Evolutionary conservation across 2,329 filamentous ascomycete species (phyloP).

Genomic region (Talaromyces sp.): DNA sequence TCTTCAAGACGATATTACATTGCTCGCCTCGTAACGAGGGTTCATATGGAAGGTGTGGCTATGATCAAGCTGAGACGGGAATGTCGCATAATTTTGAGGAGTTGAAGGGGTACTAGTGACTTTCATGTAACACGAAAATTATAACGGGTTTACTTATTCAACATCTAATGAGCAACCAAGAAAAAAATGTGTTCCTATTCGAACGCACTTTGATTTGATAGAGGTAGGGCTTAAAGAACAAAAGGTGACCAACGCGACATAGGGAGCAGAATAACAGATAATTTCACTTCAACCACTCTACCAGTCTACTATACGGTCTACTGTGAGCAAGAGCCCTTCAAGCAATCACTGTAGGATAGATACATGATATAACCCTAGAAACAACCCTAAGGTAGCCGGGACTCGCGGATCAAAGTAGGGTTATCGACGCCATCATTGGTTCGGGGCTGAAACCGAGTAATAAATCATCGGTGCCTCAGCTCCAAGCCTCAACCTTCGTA

Average conservation of each 20-base stretch:
- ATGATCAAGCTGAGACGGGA: conserved; percentile 10
- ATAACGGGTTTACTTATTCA: too few relatives aligned
- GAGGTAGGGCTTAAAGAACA: not conserved
- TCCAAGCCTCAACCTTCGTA: not conserved
- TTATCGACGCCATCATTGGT: not conserved
- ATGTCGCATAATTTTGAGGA: conserved; percentile 18
- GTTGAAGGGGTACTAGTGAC: not conserved
- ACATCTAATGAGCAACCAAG: too few relatives aligned
- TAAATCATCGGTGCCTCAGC: not conserved
- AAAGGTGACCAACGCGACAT: not conserved
- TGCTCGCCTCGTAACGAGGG: conserved; percentile 14
- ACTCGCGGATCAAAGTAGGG: not conserved
- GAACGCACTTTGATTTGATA: not conserved
- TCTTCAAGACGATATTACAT: not conserved
- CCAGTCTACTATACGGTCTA: not conserved
- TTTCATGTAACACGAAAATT: too few relatives aligned
- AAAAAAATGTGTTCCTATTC: too few relatives aligned
- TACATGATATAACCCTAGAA: not conserved
- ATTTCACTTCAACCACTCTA: too few relatives aligned
- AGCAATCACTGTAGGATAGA: not conserved
- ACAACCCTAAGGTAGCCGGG: not conserved
- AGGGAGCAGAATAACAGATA: too few relatives aligned
- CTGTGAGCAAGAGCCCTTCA: not conserved
- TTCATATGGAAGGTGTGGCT: conserved; percentile 18
- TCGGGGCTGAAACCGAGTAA: conserved; percentile 2